phyloP scores from a whole-genome alignment of 2,329 filamentous ascomycete species.

The Penicillium sclerotiorum region DNA sequence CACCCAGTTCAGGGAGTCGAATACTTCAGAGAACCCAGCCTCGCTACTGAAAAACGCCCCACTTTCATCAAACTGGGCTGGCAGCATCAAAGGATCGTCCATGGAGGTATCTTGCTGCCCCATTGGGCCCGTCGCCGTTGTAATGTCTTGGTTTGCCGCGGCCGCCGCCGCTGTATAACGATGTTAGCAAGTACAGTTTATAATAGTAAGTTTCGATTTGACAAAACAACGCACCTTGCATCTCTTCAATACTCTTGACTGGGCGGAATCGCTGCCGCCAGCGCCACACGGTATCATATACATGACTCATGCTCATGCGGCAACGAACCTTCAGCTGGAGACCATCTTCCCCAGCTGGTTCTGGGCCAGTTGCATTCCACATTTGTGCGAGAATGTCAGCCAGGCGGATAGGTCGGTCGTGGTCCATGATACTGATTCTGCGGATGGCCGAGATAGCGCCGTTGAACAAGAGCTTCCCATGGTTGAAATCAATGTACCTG shows the following conservation, averaged over 20 bases:
- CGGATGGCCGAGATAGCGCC: constrained; percentile 61
- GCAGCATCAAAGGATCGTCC: constrained; percentile 36
- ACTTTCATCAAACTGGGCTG: constrained; percentile 39
- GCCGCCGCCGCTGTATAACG: constrained; percentile 21
- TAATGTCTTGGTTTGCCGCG: constrained; percentile 41
- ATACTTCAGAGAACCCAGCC: constrained; percentile 69
- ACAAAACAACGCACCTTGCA: constrained; percentile 59
- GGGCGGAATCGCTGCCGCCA: constrained; percentile 68
- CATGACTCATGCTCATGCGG: constrained; percentile 66
- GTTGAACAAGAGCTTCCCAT: constrained; percentile 60
- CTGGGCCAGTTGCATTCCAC: constrained; percentile 55
- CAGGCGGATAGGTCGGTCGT: constrained; percentile 64
- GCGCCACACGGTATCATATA: constrained; percentile 68
- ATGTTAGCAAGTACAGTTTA: constrained; percentile 17
- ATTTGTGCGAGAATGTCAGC: constrained; percentile 67
- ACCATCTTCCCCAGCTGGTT: constrained; percentile 38
- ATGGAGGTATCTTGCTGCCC: constrained; percentile 34
- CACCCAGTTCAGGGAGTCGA: constrained; percentile 91
- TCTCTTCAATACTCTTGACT: constrained; percentile 60
- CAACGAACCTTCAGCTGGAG: constrained; percentile 65
- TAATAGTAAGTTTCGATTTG: background rate
- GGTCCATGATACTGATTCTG: constrained; percentile 61
- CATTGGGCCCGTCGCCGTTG: constrained; percentile 28
- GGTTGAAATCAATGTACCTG: constrained; percentile 55
- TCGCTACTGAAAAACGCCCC: constrained; percentile 42